These are phyloP conservation scores for Arthroderma uncinatum DNA, from an alignment of 2,329 filamentous ascomycete genomes.

Conservation along the genomic window DNA sequence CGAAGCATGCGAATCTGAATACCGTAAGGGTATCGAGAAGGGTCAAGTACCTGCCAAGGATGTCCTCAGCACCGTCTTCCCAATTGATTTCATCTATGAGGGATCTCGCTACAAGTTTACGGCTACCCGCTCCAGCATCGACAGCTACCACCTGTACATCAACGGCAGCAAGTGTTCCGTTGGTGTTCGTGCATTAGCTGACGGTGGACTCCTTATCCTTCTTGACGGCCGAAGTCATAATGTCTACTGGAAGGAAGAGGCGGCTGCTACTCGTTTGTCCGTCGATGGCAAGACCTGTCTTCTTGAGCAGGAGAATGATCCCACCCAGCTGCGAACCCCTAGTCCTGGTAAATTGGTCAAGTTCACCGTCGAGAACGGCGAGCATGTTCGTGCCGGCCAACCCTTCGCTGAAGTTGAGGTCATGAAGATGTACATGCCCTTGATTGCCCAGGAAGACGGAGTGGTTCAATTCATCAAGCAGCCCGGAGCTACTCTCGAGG, in stretches of 20 bases:
- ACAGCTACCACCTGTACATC: slow-evolving; percentile 97
- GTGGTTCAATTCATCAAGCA: slow-evolving; percentile 98
- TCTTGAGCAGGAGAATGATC: slow-evolving; percentile 97
- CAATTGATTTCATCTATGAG: slow-evolving; percentile 97
- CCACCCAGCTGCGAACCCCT: slow-evolving; percentile 87
- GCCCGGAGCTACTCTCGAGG: slow-evolving; percentile 92
- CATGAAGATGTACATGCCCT: slow-evolving; percentile 99
- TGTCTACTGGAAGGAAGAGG: slow-evolving; percentile 99
- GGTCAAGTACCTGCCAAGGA: slow-evolving; percentile 96
- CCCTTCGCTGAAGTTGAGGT: slow-evolving; percentile 96
- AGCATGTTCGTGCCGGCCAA: slow-evolving; percentile 84
- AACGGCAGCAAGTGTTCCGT: slow-evolving; percentile 95
- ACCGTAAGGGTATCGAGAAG: slow-evolving; percentile 81
- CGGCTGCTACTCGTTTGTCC: slow-evolving; percentile 85
- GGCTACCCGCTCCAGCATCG: slow-evolving; percentile 76
- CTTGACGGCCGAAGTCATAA: slow-evolving; percentile 91
- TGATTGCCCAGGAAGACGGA: slow-evolving; percentile 89
- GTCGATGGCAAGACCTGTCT: slow-evolving; percentile 97
- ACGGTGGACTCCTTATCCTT: slow-evolving; percentile 84
- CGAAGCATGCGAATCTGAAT: slow-evolving; percentile 77
- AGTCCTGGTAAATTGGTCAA: slow-evolving; percentile 97
- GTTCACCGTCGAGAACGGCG: slow-evolving; percentile 89
- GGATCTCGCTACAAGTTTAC: slow-evolving; percentile 96
- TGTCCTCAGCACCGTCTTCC: slow-evolving; percentile 93
- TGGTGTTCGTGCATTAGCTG: slow-evolving; percentile 81